phyloP scores from a whole-genome alignment of 495 filamentous ascomycete species.

The Hypoxylon fragiforme region DNA sequence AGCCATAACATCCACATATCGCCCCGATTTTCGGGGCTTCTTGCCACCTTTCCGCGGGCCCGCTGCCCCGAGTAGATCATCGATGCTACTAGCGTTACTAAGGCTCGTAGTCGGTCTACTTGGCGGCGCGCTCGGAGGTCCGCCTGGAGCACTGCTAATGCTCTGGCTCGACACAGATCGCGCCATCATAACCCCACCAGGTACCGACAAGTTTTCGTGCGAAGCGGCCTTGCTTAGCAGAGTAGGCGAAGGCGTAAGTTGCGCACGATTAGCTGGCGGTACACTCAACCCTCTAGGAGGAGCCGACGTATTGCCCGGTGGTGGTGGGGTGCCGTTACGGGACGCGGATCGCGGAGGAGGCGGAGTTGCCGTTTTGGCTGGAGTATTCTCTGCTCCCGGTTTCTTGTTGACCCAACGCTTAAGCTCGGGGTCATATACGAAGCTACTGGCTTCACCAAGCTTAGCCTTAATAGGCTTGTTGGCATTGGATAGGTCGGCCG shows the following conservation, averaged over 20 bases:
- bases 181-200: slow-evolving; percentile 49
- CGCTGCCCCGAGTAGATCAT: slow-evolving; percentile 77
- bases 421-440: slow-evolving; percentile 90
- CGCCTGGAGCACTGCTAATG: slow-evolving; percentile 35
- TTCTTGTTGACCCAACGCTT: slow-evolving; percentile 99
- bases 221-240: slow-evolving; percentile 32
- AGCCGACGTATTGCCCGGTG: slow-evolving; percentile 27
- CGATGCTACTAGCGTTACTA: slow-evolving; percentile 81
- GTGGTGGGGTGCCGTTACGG: slow-evolving; percentile 40
- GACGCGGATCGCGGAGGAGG: slow-evolving; percentile 53
- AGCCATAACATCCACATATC: slow-evolving; percentile 94
- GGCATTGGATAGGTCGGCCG: slow-evolving; percentile 53
- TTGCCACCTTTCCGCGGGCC: slow-evolving; percentile 67
- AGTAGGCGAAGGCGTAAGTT: slow-evolving; percentile 31
- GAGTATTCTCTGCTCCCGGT: slow-evolving; percentile 57
- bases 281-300: slow-evolving; percentile 36
- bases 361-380: slow-evolving; percentile 50
- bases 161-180: slow-evolving; percentile 48
- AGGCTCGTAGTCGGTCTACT: slow-evolving; percentile 66
- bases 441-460: slow-evolving; percentile 88
- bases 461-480: slow-evolving; percentile 88
- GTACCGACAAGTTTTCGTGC: slow-evolving; percentile 27
- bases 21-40: slow-evolving; percentile 75
- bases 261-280: slow-evolving; percentile 38
- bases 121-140: slow-evolving; percentile 45